These are phyloP conservation scores for Neofusicoccum umdonicola DNA, from an alignment of 2,329 filamentous ascomycete species.

Conservation along the genomic window DNA sequence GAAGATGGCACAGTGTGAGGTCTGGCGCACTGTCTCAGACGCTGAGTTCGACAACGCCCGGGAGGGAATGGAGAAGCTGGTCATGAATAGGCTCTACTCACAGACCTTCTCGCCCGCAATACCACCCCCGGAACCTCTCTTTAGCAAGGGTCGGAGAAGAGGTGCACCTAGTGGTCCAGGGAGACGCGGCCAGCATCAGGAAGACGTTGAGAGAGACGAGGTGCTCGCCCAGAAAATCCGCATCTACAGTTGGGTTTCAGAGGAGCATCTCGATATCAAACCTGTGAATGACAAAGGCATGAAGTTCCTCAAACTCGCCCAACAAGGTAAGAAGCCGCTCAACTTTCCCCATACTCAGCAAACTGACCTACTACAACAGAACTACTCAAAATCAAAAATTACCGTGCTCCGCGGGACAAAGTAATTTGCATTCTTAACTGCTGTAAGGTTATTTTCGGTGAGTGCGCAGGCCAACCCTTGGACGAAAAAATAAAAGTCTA, in stretches of 20 bases:
- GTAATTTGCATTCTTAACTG: slow-evolving; percentile 98
- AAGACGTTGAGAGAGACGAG: slow-evolving; percentile 94
- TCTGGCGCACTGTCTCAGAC: slow-evolving; percentile 94
- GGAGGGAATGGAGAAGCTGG: slow-evolving; percentile 98
- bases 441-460: slow-evolving; percentile 98
- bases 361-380: slow-evolving; percentile 53
- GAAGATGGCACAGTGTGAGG: slow-evolving; percentile 96
- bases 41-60: slow-evolving; percentile 97
- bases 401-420: slow-evolving; percentile 95
- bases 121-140: slow-evolving; percentile 69
- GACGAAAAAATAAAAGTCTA: neutral
- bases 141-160: slow-evolving; percentile 44
- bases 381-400: slow-evolving; percentile 91
- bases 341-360: neutral
- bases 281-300: slow-evolving; percentile 80
- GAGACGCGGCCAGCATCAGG: slow-evolving; percentile 91
- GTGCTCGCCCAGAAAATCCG: slow-evolving; percentile 94
- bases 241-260: slow-evolving; percentile 92
- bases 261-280: slow-evolving; percentile 91
- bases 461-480: slow-evolving; percentile 22
- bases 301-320: slow-evolving; percentile 83
- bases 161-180: slow-evolving; percentile 67
- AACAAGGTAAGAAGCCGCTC: slow-evolving; percentile 61
- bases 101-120: slow-evolving; percentile 98
- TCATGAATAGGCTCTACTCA: slow-evolving; percentile 95